A percentile compares a stretch with the other conserved stretches of the same genome.
phyloP scores from a whole-genome alignment of 2,329 filamentous ascomycete species.

The Xylaria multiplex region DNA sequence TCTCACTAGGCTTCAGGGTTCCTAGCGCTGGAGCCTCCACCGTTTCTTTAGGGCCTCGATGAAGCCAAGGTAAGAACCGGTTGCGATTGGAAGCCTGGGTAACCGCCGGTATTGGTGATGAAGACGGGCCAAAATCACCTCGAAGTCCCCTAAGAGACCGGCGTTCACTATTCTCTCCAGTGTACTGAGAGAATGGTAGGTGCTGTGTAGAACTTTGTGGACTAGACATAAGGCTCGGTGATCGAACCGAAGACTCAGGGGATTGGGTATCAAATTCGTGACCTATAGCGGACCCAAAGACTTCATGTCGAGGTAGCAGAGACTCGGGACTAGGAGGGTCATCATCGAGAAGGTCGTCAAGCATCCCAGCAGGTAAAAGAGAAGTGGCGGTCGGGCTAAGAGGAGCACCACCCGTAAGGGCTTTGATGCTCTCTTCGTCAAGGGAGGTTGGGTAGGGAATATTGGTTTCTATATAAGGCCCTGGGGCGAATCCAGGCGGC shows the following conservation, averaged over 20 bases:
- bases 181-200: constrained; percentile 63
- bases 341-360: constrained; percentile 70
- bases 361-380: constrained; percentile 74
- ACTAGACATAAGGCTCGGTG: constrained; percentile 68
- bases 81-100: constrained; percentile 56
- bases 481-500: constrained; percentile 62
- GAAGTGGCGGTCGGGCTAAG: constrained; percentile 81
- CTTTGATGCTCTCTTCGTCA: constrained; percentile 71
- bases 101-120: constrained; percentile 54
- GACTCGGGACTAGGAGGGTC: constrained; percentile 61
- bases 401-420: constrained; percentile 71
- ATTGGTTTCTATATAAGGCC: constrained; percentile 63
- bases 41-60: constrained; percentile 69
- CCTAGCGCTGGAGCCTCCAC: constrained; percentile 72
- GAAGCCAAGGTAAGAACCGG: constrained; percentile 67
- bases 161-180: constrained; percentile 57
- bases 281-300: constrained; percentile 51
- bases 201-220: constrained; percentile 70
- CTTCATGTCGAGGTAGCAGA: constrained; percentile 47
- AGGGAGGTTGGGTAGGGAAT: constrained; percentile 57
- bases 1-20: constrained; percentile 75
- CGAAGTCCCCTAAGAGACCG: constrained; percentile 52
- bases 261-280: constrained; percentile 65
- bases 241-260: constrained; percentile 67
- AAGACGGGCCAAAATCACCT: constrained; percentile 49